Base-by-base conservation (phyloP, 352 stramenopile species). In the Phytophthora ramorum region DNA sequence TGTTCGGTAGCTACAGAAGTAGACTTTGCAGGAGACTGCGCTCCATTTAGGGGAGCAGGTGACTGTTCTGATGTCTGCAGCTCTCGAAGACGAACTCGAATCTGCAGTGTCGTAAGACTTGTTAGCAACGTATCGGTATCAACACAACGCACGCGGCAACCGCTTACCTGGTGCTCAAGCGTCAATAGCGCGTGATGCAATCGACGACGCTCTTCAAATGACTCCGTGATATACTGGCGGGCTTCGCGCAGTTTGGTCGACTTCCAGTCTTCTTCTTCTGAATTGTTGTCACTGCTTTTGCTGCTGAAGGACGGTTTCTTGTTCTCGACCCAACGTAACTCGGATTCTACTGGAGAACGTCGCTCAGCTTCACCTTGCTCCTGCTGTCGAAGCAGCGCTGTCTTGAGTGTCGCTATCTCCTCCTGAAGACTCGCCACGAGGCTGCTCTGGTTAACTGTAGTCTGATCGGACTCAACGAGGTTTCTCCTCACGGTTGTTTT, bases 401-500 rank as follows among this genome's bases (percentile, higher is more conserved):
- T 83, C 54, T 91, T 95, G n/a, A 98, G 63, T 4, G 75, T 73
- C 14, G 75, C 73, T 26, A 98, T 97, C 51, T 98, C 93, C 28
- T 83, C 79, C 22, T 89, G 82, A n/a, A 98, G 68, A 19, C 81
- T 88, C 0, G 71, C 77, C 45, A 98, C 97, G 8, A 98, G 71
- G 8, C 71, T 71, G 7, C 90, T 89, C 54, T 98, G 98, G 66
- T 96, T 89, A 7, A 78, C 77, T 46, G 95, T 35, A 19, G 95
- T 75, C 66, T 97, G 87, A 48, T 97, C 93, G 0, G 96, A 81
- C 32, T 87, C 90, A 13, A 97, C 77, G 2, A 97, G 86, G 58
- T 98, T 98, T 41, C 71, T 65, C 43, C 74, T 81, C 22, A 97
- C 79, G 2, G 89, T 97, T 7, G 92, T 98, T 71, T 98, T 97